phyloP scores from a whole-genome alignment of 129 eudicot genomes.

The Deinandra increscens region DNA sequence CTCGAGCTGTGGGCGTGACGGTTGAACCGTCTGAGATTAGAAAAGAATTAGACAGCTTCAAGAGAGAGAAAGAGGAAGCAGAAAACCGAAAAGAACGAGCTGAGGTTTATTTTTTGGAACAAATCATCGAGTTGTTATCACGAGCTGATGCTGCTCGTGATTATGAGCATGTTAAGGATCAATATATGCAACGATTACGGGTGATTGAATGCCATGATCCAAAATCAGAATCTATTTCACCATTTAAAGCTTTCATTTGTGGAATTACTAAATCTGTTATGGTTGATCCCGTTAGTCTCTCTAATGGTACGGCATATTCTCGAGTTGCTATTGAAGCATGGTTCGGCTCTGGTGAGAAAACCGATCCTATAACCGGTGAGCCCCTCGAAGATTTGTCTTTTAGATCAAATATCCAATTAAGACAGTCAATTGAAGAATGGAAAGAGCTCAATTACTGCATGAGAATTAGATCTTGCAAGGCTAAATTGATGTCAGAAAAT shows the following conservation, averaged over 20 bases:
- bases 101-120: conserved; percentile 58
- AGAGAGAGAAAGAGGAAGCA: conserved; percentile 62
- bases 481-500: conserved; percentile 30
- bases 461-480: conserved; percentile 49
- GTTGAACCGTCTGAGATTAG: conserved; percentile 53
- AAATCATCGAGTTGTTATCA: conserved; percentile 55
- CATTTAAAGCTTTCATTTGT: conserved; percentile 58
- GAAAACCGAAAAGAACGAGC: conserved; percentile 60
- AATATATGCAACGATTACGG: conserved; percentile 46
- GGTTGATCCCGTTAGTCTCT: conserved; percentile 69
- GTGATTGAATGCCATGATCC: conserved; percentile 46
- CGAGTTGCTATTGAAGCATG: conserved; percentile 52
- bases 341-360: conserved; percentile 53
- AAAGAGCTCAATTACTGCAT: conserved; percentile 56
- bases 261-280: conserved; percentile 50
- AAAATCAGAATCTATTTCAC: conserved; percentile 44
- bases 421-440: conserved; percentile 76
- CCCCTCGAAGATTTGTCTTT: conserved; percentile 52
- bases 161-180: conserved; percentile 50
- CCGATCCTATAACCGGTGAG: conserved; percentile 57
- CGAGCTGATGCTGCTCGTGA: conserved; percentile 72
- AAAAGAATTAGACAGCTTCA: conserved; percentile 49
- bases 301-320: conserved; percentile 61
- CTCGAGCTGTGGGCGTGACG: conserved; percentile 52
- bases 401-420: conserved; percentile 53